Base-by-base conservation (phyloP, 352 stramenopile species). In the Globisporangium irregulare region DNA sequence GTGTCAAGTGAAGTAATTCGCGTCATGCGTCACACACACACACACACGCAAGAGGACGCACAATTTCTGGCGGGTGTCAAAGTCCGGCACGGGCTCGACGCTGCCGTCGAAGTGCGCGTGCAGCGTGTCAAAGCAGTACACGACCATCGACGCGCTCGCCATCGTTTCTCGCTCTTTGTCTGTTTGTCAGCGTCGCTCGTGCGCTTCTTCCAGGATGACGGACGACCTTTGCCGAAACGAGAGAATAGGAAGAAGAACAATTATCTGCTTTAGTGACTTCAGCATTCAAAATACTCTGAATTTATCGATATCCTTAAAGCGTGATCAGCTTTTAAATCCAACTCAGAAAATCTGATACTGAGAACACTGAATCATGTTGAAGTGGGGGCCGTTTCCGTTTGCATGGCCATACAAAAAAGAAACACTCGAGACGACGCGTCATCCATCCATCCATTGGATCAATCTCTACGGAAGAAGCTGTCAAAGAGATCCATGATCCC, bases 81-180 rank as follows among this genome's bases (percentile, higher is more conserved):
- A 94, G 32, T 61, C 41, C 7, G 84, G 80, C 38, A 68, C 69
- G 20, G 86, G 86, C 63, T 87, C 84, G 18, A 72, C 54, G 29
- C 68, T 63, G 59, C 81, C 81, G 43, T 81, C 60, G 43, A 94
- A 89, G 62, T 93, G 86, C 62, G 82, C 84, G 57, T 83, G 79
- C 69, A 94, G 73, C 62, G 82, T 90, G 75, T 94, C 86, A 66
- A 94, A 94, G 78, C 86, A 94, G 77, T 87, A 94, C 57, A 88
- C 81, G 64, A 94, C 86, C 86, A 94, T 94, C 60, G 79, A 84
- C 0, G 80, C 82, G 67, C 77, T 91, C 70, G 86, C 86, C 86
- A 94, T 94, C 20, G 46, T 76, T 18, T 27, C 57, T 68, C 57
- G 14, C 27, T 51, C 18, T 20, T n/a, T 48, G 29, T 48, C 29